Evolutionary conservation across 495 filamentous ascomycete genomes (phyloP), one percentile per base, ranked within the genome.

Genomic region (Apiosordaria backusii): DNA sequence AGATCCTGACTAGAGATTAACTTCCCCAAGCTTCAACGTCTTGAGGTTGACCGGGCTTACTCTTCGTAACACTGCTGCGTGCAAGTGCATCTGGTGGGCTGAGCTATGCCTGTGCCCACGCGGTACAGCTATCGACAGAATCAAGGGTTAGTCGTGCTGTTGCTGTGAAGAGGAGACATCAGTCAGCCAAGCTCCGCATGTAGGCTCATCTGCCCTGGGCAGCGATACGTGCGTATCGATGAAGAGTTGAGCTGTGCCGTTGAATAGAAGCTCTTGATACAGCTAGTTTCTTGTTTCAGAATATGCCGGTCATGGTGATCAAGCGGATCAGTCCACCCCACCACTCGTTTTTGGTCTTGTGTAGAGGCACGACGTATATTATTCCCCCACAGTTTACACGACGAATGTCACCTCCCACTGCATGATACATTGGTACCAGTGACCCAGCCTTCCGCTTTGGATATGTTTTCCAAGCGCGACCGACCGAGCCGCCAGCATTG

Each of bases 241-340:
- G 23, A 27, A 55, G 9, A 22, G 16, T 25, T 16, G 21, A 25
- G 22, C 61, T 53, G 61, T 22, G 61, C 45, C 52, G 57, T 45
- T 53, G 55, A 65, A 50, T 45, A 64, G 52, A 13, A 60, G 25
- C 61, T 57, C 58, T 65, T 69, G 67, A 67, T 52, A 69, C 67
- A 60, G 40, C 52, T 29, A 64, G 60, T 53, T 50, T 63, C 50
- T 58, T 64, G 68, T 70, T 70, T 70, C 65, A 64, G 54, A 67
- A 63, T 61, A 58, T 70, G 61, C 61, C 29, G 57, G 60, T 62
- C 60, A 60, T 60, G 61, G 55, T 50, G 55, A 67, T 70, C 63
- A 60, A 24, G 63, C 35, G 23, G 57, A 65, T 21, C 40, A 25
- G 27, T 59, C 65, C 26, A 57, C 54, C 65, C 40, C 59, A 25